Evolutionary conservation across 495 filamentous ascomycete species (phyloP).

Genomic region (Chaetomium tenue): DNA sequence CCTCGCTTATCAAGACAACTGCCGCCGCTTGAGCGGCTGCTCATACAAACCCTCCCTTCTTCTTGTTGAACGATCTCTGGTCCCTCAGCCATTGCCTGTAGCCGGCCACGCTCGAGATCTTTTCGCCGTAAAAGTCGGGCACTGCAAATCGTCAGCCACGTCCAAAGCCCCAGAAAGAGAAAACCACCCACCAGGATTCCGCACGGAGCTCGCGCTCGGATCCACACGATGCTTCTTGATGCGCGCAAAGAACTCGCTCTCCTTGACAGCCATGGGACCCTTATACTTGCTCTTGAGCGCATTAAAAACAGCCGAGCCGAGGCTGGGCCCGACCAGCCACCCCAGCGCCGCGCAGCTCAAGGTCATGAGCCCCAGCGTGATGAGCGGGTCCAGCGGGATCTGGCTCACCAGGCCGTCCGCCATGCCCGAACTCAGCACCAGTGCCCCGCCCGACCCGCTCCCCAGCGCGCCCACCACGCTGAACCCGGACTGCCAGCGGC

Average conservation of each 20-base stretch:
- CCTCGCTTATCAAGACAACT: constrained; percentile 13
- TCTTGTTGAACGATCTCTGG: constrained; percentile 93
- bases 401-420: constrained; percentile 66
- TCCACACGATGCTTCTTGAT: constrained; percentile 90
- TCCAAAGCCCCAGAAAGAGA: not conserved
- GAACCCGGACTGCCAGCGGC: constrained; percentile 74
- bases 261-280: constrained; percentile 73
- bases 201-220: constrained; percentile 58
- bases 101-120: constrained; percentile 86
- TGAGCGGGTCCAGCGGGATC: constrained; percentile 77
- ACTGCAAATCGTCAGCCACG: constrained; percentile 30
- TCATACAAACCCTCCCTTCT: constrained; percentile 60
- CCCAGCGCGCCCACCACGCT: constrained; percentile 63
- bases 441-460: constrained; percentile 59
- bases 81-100: constrained; percentile 96
- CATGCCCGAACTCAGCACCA: constrained; percentile 61
- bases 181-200: constrained; percentile 54
- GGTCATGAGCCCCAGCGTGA: constrained; percentile 75
- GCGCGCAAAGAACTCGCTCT: constrained; percentile 83
- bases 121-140: constrained; percentile 81
- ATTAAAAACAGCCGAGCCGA: constrained; percentile 76
- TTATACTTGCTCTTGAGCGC: constrained; percentile 62
- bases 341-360: constrained; percentile 69
- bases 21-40: not conserved
- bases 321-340: constrained; percentile 79